Evolutionary conservation across 1,284 basidiomycete species (phyloP).

Genomic region (Thecaphora frezii): DNA sequence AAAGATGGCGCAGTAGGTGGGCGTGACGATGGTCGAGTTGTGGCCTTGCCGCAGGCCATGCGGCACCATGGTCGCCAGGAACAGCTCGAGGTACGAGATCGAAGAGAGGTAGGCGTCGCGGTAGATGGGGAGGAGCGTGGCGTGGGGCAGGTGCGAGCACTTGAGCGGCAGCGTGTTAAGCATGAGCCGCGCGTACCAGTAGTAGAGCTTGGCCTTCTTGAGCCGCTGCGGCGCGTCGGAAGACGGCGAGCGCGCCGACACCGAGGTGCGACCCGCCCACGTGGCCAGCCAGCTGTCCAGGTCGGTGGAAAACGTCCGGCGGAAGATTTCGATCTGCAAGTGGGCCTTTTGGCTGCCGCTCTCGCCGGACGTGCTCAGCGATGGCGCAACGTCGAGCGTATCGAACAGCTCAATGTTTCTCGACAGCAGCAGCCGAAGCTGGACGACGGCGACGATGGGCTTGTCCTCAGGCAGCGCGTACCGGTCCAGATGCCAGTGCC

Average conservation of each 20-base stretch:
- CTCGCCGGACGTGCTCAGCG: slow-evolving; percentile 6
- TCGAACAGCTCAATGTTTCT: slow-evolving; percentile 37
- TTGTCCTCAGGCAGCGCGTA: slow-evolving; percentile 34
- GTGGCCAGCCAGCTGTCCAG: slow-evolving; percentile 39
- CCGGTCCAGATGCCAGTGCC: slow-evolving; percentile 33
- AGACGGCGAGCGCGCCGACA: background rate
- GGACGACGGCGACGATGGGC: slow-evolving; percentile 39
- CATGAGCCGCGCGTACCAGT: slow-evolving; percentile 35
- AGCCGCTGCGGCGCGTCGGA: slow-evolving; percentile 9
- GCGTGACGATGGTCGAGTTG: slow-evolving; percentile 41
- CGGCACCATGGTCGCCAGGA: slow-evolving; percentile 36
- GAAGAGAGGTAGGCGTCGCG: slow-evolving; percentile 37
- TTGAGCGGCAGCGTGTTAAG: slow-evolving; percentile 37
- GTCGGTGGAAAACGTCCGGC: slow-evolving; percentile 20
- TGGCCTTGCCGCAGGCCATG: slow-evolving; percentile 31
- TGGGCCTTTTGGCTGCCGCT: background rate
- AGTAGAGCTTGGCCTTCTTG: slow-evolving; percentile 30
- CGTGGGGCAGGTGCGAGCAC: slow-evolving; percentile 19
- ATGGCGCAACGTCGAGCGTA: slow-evolving; percentile 16
- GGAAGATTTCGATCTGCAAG: slow-evolving; percentile 37
- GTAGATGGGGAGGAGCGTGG: slow-evolving; percentile 31
- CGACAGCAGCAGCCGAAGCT: slow-evolving; percentile 27
- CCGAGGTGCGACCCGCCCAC: slow-evolving; percentile 14
- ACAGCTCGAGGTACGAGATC: slow-evolving; percentile 41
- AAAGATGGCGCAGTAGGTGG: slow-evolving; percentile 39